These are phyloP conservation scores for Scalesia atractyloides DNA, from an alignment of 129 eudicot species.

Conservation along the genomic window DNA sequence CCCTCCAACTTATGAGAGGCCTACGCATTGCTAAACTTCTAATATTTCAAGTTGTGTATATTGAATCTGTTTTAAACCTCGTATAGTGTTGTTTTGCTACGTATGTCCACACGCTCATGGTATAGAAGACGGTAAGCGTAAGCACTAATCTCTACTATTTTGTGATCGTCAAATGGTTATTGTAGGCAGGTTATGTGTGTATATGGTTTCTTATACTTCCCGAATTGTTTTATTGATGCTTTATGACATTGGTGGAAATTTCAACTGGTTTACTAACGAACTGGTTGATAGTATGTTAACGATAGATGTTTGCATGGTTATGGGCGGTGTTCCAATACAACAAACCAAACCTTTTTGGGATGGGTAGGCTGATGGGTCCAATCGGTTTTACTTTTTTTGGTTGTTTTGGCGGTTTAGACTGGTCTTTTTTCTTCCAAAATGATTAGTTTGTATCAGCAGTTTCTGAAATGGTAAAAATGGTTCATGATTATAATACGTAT, in stretches of 20 bases:
- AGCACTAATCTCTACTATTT: slow-evolving; percentile 13
- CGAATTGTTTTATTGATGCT: not conserved
- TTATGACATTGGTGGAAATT: not conserved
- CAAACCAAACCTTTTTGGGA: too few relatives aligned
- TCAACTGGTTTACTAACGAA: not conserved
- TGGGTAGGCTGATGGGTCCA: too few relatives aligned
- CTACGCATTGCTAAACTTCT: slow-evolving; percentile 59
- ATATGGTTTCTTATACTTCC: slow-evolving; percentile 24
- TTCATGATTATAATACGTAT: too few relatives aligned
- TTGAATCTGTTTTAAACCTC: slow-evolving; percentile 9
- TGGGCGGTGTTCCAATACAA: too few relatives aligned
- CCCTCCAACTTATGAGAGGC: slow-evolving; percentile 94
- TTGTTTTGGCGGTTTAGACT: too few relatives aligned
- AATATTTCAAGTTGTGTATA: slow-evolving; percentile 1
- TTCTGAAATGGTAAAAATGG: too few relatives aligned
- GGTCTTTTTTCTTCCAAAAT: too few relatives aligned
- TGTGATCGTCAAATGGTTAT: not conserved
- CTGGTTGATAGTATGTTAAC: too few relatives aligned
- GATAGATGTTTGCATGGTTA: too few relatives aligned
- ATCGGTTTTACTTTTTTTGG: too few relatives aligned
- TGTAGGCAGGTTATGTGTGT: slow-evolving; percentile 28
- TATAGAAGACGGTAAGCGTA: slow-evolving; percentile 14
- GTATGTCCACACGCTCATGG: slow-evolving; percentile 2
- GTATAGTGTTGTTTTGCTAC: slow-evolving; percentile 13
- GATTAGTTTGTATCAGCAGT: too few relatives aligned